These are phyloP conservation scores for Tuber aestivum DNA, from an alignment of 495 filamentous ascomycete genomes.

Conservation along the genomic window DNA sequence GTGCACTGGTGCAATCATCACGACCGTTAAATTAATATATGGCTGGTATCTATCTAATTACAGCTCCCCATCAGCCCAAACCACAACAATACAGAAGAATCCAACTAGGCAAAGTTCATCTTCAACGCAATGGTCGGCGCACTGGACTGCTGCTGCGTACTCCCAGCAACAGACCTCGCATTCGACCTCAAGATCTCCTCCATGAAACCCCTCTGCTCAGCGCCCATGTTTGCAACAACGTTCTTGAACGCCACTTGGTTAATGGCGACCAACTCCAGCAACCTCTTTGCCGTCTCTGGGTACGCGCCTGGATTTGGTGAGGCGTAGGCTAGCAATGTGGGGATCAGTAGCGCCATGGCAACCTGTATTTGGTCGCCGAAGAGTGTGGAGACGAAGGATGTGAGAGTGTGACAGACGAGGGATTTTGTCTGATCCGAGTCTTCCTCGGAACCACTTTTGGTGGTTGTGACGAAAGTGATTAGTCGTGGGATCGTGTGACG, in stretches of 20 bases:
- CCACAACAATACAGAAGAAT: neutral
- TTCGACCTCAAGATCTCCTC: constrained; percentile 69
- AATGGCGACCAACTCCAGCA: constrained; percentile 74
- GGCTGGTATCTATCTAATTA: constrained; percentile 1
- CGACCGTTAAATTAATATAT: neutral
- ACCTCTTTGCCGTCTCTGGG: constrained; percentile 63
- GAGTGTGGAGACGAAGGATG: constrained; percentile 57
- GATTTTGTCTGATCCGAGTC: constrained; percentile 69
- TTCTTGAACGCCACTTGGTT: constrained; percentile 68
- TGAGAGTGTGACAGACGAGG: constrained; percentile 65
- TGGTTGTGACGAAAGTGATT: constrained; percentile 63
- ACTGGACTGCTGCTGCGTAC: constrained; percentile 48
- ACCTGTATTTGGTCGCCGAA: constrained; percentile 51
- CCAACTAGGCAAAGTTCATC: constrained; percentile 66
- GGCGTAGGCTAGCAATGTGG: constrained; percentile 70
- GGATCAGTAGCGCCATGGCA: constrained; percentile 68
- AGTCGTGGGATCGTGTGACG: constrained; percentile 70
- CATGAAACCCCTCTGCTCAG: constrained; percentile 66
- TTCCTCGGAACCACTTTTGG: constrained; percentile 64
- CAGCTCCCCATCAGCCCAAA: neutral
- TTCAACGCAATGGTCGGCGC: constrained; percentile 87
- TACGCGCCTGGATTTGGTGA: constrained; percentile 44
- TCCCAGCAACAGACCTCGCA: constrained; percentile 38
- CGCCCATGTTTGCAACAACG: constrained; percentile 65
- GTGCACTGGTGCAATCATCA: neutral